Evolutionary conservation across 495 filamentous ascomycete species (phyloP), one percentile per base, ranked within the genome.

Genomic region (Aspergillus funiculosus): DNA sequence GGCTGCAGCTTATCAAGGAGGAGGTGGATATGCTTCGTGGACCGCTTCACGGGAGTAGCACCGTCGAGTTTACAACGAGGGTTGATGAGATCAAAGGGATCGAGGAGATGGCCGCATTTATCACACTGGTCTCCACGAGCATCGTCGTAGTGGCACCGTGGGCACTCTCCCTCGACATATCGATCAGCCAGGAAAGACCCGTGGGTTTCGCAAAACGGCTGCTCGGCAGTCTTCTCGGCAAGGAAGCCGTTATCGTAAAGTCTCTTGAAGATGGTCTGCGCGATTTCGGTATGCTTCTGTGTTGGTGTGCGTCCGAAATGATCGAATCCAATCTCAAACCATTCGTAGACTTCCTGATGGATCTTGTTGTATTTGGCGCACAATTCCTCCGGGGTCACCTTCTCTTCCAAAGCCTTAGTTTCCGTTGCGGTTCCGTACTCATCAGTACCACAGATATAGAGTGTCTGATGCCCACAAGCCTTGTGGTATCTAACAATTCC

Each of bases 111-210:
- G 26, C 83, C 83, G 50, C 88, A 96, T 53, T 83, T 84, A 63
- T 96, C 90, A 56, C 90, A 96, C 68, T 94, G 80, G 56, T 87
- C 85, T 45, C 87, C 87, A 37, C 86, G 77, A 22, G 89, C 89
- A 59, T 90, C 89, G 29, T 79, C 73, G 62, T 89, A 89, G 40
- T 75, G 74, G 67, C 86, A 96, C 44, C 78, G 79, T 29, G 82
- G 81, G 66, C 90, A 96, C 51, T 82, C 84, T 13, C 90, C 90
- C 68, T 95, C 89, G 14, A 96, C 88, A 59, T 86, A 97, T 29
- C 91, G 86, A 64, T 97, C 91, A 15, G 91, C 89, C 39, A 97
- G 62, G 73, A 95, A 97, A 17, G 81, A 81, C 13, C 80, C 69
- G 62, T 97, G 89, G 21, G 80, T 74, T 49, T 88, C 81, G 34